Base-by-base conservation (phyloP, 1,284 basidiomycete genomes). In the Mrakiaceae sp. region DNA sequence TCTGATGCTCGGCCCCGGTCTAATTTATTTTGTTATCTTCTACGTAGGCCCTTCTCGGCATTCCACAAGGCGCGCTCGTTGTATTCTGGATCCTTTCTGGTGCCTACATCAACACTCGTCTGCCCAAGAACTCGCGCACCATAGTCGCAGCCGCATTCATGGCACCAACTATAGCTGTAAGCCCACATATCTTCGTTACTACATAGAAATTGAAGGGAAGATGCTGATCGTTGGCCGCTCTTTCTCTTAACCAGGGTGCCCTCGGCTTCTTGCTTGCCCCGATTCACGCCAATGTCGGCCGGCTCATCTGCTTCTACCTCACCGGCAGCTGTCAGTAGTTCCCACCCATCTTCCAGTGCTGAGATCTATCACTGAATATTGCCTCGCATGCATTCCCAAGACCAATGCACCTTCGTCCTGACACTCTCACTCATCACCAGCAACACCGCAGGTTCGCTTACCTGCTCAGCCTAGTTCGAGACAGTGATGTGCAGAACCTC, bases 401-500 rank as follows among this genome's bases (percentile, higher is more conserved):
- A 78, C 60, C 78, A 80, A 67, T 72, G 77, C 2, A 76, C 76
- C 0, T 80, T 80, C 67, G 79, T 80, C 4, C 68, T 81, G 40
- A 77, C 76, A 3, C 72, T 81, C 11, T 79, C 78, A 3, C 72
- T 81, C 48, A 74, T 81, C 56, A 78, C 78, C 6, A 11, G 9
- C 5, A 59, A 59, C 58, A 27, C n/a, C 8, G 43, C n/a, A 5
- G 58, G 58, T 27, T 27, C 27, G 27, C 27, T 27, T 27, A 2
- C 27, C 27, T 27, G 27, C 27, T 27, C 27, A 27, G 27, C 27
- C 27, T 27, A 27, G 27, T 27, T 27, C 27, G 27, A 27, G 27
- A 27, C 27, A 27, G 27, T 27, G 27, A 27, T 27, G 27, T 2
- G 27, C 27, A 27, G n/a, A 11, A 39, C 52, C 8, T 16, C 7